These are phyloP conservation scores for Phytophthora colocasiae DNA, from an alignment of 352 stramenopile genomes.

Conservation along the genomic window DNA sequence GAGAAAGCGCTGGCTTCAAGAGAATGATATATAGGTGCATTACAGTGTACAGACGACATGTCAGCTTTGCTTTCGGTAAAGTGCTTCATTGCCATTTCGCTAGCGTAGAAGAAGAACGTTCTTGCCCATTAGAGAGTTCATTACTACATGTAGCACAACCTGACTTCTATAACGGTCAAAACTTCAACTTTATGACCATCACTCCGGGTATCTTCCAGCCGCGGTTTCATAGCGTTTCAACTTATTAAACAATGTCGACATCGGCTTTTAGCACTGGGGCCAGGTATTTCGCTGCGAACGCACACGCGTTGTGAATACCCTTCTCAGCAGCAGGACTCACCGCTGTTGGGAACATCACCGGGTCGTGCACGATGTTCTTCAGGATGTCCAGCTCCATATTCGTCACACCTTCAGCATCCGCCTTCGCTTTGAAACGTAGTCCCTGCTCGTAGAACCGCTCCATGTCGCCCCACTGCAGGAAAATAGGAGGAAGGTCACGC, in stretches of 20 bases:
- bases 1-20: conserved; percentile 15
- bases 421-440: conserved; percentile 35
- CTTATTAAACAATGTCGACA: too few species aligned
- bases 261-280: conserved; percentile 12
- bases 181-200: conserved; percentile 23
- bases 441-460: conserved; percentile 43
- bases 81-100: not conserved
- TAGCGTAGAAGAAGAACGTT: conserved; percentile 1
- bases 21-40: conserved; percentile 6
- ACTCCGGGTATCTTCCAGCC: not conserved
- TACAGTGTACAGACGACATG: not conserved
- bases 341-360: conserved; percentile 34
- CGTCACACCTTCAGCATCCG: conserved; percentile 30
- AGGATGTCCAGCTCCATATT: conserved; percentile 50
- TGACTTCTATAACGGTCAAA: conserved; percentile 14
- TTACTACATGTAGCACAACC: too few species aligned
- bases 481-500: conserved; percentile 38
- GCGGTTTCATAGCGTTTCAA: too few species aligned
- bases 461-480: conserved; percentile 41
- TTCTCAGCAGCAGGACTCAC: conserved; percentile 39
- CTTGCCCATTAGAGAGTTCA: conserved; percentile 5
- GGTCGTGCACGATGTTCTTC: conserved; percentile 41
- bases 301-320: conserved; percentile 25
- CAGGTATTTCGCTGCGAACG: conserved; percentile 31
- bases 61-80: not conserved